Base-by-base conservation (phyloP, 352 stramenopile genomes). In the Globisporangium okanoganense region DNA sequence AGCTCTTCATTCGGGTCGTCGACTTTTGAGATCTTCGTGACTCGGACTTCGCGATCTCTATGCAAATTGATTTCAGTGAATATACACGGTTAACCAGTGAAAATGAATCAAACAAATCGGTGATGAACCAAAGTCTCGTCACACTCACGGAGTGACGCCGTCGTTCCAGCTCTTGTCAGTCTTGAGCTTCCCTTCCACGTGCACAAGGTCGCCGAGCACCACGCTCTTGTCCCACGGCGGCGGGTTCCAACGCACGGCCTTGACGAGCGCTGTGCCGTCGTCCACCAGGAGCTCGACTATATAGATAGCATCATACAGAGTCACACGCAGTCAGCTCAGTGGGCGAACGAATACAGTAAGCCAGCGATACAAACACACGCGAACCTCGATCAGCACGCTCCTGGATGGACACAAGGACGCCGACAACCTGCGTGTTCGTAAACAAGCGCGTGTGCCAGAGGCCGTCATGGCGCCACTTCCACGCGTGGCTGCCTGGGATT, bases 151-250 rank as follows among this genome's bases (percentile, higher is more conserved):
- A 49, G 64, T 54, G 18, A 48, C 55, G 10, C 49, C 48, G 27
- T 56, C 44, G 31, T 74, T 62, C 70, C 71, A 79, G 58, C 65
- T 85, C 61, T 60, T 76, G 70, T 78, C 70, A 57, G 78, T 62
- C 54, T 90, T 88, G 22, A 94, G 75, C 58, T 92, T 92, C 13
- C 85, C 85, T 56, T 90, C 66, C 2, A 92, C 66, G 31, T 84
- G 76, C 18, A 93, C 81, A 40, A 94, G 70, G 44, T 94, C 83
- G 31, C 85, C 85, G 14, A 94, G 66, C 29, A 13, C 41, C 16
- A 77, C 50, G 5, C 48, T 25, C 25, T 55, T 57, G 16, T 56
- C 47, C 66, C 62, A 69, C 18, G 58, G 40, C 1, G 22, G 35
- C 43, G 67, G 49, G 25, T 57, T 66, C 78, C 79, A 94, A 10